These are phyloP conservation scores for Cladosporium sp. DNA, from an alignment of 2,329 filamentous ascomycete species.

Conservation along the genomic window DNA sequence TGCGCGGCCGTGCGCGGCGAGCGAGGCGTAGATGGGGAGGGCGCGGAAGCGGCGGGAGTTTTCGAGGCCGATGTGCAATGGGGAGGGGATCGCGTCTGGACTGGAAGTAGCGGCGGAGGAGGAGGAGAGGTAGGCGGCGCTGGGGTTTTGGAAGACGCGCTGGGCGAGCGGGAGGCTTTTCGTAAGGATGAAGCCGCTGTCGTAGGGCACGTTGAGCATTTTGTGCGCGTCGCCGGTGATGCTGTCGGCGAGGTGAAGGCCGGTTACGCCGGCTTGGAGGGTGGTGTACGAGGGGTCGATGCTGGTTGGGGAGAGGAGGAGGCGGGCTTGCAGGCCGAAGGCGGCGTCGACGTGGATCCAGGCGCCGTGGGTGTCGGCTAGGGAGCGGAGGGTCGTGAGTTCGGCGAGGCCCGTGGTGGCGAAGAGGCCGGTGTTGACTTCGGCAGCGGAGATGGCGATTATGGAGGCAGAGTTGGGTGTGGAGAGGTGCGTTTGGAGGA, in stretches of 20 bases:
- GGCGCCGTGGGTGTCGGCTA: constrained; percentile 67
- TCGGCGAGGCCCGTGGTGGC: constrained; percentile 55
- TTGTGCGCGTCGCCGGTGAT: constrained; percentile 87
- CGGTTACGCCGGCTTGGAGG: constrained; percentile 49
- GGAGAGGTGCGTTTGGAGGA: constrained; percentile 56
- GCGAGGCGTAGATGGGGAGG: constrained; percentile 77
- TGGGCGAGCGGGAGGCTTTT: constrained; percentile 53
- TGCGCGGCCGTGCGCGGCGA: constrained; percentile 64
- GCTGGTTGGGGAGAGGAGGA: constrained; percentile 44
- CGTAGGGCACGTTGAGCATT: constrained; percentile 89
- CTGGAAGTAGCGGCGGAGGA: constrained; percentile 17
- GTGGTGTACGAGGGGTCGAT: constrained; percentile 45
- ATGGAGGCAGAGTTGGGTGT: constrained; percentile 57
- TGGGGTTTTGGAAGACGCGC: constrained; percentile 72
- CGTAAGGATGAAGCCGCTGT: constrained; percentile 84
- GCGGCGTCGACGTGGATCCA: constrained; percentile 93
- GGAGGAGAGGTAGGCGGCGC: constrained; percentile 68
- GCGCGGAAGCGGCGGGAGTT: constrained; percentile 89
- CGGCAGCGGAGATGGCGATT: constrained; percentile 73
- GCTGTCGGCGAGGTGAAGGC: constrained; percentile 76
- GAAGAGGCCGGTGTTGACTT: constrained; percentile 86
- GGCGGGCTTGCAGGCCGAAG: constrained; percentile 75
- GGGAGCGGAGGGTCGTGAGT: constrained; percentile 54
- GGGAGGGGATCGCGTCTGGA: constrained; percentile 57
- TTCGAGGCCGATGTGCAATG: constrained; percentile 79